Evolutionary conservation across 108 stramenopile genomes (phyloP).

Genomic region (Cyclostephanos invisitatus): DNA sequence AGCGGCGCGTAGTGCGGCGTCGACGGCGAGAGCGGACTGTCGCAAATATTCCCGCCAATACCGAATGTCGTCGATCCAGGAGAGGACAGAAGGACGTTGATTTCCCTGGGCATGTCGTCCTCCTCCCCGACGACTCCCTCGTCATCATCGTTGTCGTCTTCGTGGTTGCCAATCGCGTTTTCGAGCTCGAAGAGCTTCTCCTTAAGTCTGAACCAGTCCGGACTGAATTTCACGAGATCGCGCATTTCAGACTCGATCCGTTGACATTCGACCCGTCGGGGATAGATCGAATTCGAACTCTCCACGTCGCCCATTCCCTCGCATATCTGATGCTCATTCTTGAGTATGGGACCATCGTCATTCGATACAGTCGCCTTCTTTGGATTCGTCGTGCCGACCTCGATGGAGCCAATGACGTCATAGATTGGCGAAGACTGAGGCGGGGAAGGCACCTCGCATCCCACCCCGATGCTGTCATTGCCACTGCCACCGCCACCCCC

Average conservation of each 20-base stretch:
- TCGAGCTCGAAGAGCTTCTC: slow-evolving; percentile 22
- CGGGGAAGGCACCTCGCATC: no score
- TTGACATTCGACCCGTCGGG: slow-evolving; percentile 6
- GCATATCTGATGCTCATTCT: no score
- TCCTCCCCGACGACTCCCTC: slow-evolving; percentile 4
- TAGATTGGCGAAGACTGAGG: no score
- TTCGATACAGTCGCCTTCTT: no score
- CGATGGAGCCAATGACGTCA: no score
- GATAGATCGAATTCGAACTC: not conserved
- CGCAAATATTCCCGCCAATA: not conserved
- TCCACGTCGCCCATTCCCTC: not conserved
- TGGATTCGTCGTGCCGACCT: no score
- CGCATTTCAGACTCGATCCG: slow-evolving; percentile 15
- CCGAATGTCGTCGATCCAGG: not conserved
- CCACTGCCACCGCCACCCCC: no score
- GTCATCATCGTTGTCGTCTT: slow-evolving; percentile 3
- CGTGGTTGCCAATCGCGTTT: slow-evolving; percentile 10
- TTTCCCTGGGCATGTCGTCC: slow-evolving; percentile 15
- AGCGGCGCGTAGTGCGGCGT: not conserved
- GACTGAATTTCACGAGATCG: slow-evolving; percentile 10
- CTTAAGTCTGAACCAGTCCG: slow-evolving; percentile 27
- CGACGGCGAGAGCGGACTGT: not conserved
- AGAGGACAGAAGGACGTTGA: not conserved
- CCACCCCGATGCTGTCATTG: no score
- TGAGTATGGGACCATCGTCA: no score